phyloP scores from a whole-genome alignment of 805 yeast species.

The Cyberlindnera mrakii region DNA sequence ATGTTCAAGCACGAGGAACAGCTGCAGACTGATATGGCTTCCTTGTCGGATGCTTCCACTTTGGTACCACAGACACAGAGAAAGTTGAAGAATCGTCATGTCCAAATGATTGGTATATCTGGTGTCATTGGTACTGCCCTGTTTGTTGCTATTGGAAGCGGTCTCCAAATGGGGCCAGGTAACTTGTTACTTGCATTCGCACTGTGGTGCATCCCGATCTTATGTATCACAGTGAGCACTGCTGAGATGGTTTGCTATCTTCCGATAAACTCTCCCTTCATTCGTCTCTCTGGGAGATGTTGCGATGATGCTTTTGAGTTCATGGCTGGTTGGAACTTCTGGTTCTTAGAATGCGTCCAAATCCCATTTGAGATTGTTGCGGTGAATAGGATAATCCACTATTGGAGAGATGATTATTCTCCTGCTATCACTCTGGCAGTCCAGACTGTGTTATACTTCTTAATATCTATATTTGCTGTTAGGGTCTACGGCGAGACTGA shows the following conservation, averaged over 20 bases:
- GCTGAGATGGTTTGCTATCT: slow-evolving; percentile 77
- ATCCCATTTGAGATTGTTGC: slow-evolving; percentile 83
- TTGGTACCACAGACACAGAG: slow-evolving; percentile 34
- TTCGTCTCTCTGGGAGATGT: slow-evolving; percentile 67
- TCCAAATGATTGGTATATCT: slow-evolving; percentile 72
- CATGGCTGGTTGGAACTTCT: slow-evolving; percentile 76
- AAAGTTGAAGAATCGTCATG: slow-evolving; percentile 59
- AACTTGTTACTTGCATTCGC: slow-evolving; percentile 59
- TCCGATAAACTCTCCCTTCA: slow-evolving; percentile 74
- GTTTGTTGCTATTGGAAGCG: slow-evolving; percentile 66
- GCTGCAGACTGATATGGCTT: slow-evolving; percentile 4
- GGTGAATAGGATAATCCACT: slow-evolving; percentile 72
- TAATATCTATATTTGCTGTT: slow-evolving; percentile 70
- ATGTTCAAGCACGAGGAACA: background rate
- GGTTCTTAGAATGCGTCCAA: slow-evolving; percentile 67
- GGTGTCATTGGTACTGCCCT: slow-evolving; percentile 81
- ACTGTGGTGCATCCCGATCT: slow-evolving; percentile 65
- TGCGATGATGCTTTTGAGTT: slow-evolving; percentile 71
- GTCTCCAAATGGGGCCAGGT: slow-evolving; percentile 66
- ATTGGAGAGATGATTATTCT: slow-evolving; percentile 71
- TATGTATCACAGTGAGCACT: slow-evolving; percentile 59
- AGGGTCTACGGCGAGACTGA: slow-evolving; percentile 75
- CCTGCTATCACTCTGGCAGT: slow-evolving; percentile 66
- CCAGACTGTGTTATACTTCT: slow-evolving; percentile 56
- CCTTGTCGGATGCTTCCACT: slow-evolving; percentile 19